phyloP scores from a whole-genome alignment of 2,329 filamentous ascomycete species.

The Aspergillus costaricaensis region DNA sequence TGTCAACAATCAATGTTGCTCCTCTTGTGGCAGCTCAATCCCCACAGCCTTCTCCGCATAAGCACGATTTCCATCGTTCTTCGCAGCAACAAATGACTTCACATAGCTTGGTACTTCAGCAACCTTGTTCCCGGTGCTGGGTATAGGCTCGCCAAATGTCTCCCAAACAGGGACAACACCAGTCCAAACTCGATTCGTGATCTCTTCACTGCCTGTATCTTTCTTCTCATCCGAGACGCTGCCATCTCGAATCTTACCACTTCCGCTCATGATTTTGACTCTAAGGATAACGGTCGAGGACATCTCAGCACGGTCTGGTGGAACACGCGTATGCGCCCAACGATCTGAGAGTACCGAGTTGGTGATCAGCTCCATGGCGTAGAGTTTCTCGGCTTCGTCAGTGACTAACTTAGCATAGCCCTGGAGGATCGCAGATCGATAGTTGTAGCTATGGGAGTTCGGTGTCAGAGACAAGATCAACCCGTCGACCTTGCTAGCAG shows the following conservation, averaged over 20 bases:
- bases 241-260: conserved; percentile 72
- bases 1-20: conserved; percentile 28
- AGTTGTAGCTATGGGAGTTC: conserved; percentile 82
- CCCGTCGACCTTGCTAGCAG: conserved; percentile 75
- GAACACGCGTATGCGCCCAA: conserved; percentile 69
- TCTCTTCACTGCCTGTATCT: conserved; percentile 51
- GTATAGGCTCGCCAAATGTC: conserved; percentile 63
- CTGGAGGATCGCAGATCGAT: conserved; percentile 76
- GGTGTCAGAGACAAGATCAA: conserved; percentile 77
- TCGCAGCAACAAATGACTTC: conserved; percentile 52
- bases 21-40: conserved; percentile 30
- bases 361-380: conserved; percentile 77
- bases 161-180: conserved; percentile 67
- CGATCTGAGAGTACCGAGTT: conserved; percentile 69
- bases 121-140: conserved; percentile 61
- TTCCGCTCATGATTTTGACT: conserved; percentile 69
- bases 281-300: conserved; percentile 71
- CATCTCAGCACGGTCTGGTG: conserved; percentile 73
- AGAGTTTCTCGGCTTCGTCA: conserved; percentile 69
- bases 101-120: conserved; percentile 64
- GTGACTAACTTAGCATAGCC: conserved; percentile 71
- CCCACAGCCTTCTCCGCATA: conserved; percentile 44
- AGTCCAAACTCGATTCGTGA: conserved; percentile 58
- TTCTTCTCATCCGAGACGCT: conserved; percentile 63
- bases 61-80: conserved; percentile 47